Conservation (phyloP, 1,139 yeast species). For the Suhomyces bolitotheri region DNA sequence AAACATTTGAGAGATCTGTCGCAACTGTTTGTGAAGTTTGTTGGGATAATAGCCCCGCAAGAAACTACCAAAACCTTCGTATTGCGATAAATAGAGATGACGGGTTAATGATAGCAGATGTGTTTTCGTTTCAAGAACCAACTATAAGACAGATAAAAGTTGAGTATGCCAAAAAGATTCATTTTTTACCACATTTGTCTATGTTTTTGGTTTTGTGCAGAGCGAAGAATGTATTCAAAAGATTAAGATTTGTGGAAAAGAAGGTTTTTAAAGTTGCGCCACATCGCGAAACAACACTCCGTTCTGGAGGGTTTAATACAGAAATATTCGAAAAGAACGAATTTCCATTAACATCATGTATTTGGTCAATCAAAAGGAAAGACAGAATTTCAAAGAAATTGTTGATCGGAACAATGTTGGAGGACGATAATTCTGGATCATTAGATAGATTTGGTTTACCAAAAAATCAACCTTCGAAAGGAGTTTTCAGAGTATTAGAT, state of each 20-base stretch:
- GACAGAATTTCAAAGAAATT: conserved; percentile 40
- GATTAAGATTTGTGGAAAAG: conserved; percentile 38
- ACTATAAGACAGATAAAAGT: conserved; percentile 35
- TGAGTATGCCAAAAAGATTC: conserved; percentile 34
- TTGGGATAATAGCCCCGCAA: conserved; percentile 6
- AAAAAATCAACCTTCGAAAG: conserved; percentile 16
- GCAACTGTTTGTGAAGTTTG: conserved; percentile 11
- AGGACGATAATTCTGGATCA: conserved; percentile 4
- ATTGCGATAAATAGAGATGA: conserved; percentile 50
- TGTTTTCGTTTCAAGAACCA: conserved; percentile 31
- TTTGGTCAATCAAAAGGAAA: conserved; percentile 37
- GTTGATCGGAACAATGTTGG: conserved; percentile 39
- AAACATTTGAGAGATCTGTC: conserved; percentile 28
- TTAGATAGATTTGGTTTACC: conserved; percentile 5
- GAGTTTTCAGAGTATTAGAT: conserved; percentile 47
- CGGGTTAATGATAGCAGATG: conserved; percentile 43
- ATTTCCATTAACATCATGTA: conserved; percentile 35
- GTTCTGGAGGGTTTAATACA: conserved; percentile 17
- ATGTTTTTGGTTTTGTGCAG: conserved; percentile 43
- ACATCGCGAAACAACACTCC: conserved; percentile 18
- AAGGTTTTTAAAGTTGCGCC: conserved; percentile 24
- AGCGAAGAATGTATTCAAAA: conserved; percentile 24
- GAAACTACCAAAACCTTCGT: conserved; percentile 14
- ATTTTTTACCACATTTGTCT: conserved; percentile 14
- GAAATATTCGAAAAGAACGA: conserved; percentile 35